Conservation (phyloP, 208 protist genomes). For the Leishmania major region DNA sequence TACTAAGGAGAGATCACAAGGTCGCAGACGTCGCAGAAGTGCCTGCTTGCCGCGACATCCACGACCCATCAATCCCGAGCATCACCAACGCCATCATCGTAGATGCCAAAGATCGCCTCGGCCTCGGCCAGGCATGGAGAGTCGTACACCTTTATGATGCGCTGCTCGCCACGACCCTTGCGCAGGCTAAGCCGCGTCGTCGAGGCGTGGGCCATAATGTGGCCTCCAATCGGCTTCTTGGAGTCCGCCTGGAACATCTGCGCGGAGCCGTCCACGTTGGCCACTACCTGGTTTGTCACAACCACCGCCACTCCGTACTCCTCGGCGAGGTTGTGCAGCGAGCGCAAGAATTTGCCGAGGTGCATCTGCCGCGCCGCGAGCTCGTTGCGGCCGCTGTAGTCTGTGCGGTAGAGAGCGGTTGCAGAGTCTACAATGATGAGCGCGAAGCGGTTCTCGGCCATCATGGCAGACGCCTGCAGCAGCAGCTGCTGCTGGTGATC, state of each 20-base stretch:
- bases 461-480: constrained; percentile 97
- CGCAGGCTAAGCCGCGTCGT: constrained; percentile 98
- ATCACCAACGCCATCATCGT: constrained; percentile 97
- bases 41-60: neutral
- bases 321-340: constrained; percentile 97
- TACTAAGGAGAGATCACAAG: neutral
- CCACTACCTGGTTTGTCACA: constrained; percentile 99
- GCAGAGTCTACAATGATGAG: constrained; percentile 99
- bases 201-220: constrained; percentile 99
- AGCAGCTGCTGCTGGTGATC: constrained; percentile 98
- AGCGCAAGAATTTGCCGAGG: constrained; percentile 98
- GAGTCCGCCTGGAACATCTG: constrained; percentile 97
- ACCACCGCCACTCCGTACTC: constrained; percentile 99
- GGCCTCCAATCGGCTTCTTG: constrained; percentile 99
- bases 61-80: constrained; percentile 85
- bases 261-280: constrained; percentile 96
- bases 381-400: constrained; percentile 99
- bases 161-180: constrained; percentile 99
- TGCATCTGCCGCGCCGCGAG: constrained; percentile 98
- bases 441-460: constrained; percentile 97
- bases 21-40: neutral
- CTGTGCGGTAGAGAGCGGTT: constrained; percentile 98
- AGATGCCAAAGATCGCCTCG: constrained; percentile 97
- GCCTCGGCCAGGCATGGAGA: constrained; percentile 99
- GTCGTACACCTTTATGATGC: constrained; percentile 99